Conservation (phyloP, 73 alveolate species). For the Paramecium tetraurelia region DNA sequence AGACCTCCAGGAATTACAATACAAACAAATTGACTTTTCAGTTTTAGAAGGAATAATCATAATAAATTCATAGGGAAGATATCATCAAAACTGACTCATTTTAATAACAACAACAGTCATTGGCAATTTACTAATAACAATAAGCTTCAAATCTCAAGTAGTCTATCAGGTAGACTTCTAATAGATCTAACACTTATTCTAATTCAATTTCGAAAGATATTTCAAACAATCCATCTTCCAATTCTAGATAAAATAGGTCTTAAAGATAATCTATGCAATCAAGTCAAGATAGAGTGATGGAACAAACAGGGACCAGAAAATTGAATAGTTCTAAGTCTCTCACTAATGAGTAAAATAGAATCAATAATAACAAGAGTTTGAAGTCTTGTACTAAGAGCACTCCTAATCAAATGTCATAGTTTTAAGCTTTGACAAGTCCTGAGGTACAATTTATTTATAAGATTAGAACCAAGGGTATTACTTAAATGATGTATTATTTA, state of each 20-base stretch:
- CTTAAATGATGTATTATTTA: neutral
- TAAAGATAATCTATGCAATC: neutral
- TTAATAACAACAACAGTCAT: neutral
- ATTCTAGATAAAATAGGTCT: conserved; percentile 10
- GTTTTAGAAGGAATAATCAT: neutral
- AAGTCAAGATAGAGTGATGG: neutral
- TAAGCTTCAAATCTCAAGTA: neutral
- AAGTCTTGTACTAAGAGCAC: conserved; percentile 15
- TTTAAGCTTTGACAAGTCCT: neutral
- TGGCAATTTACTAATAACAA: neutral
- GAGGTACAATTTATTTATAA: neutral
- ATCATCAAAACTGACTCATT: neutral
- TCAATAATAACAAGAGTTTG: neutral
- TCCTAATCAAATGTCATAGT: neutral
- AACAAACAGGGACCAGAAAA: neutral
- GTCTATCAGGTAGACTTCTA: neutral
- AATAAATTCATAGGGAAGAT: neutral
- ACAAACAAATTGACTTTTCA: neutral
- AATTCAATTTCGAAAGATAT: neutral
- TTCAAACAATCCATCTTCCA: conserved; percentile 11
- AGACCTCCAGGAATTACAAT: neutral
- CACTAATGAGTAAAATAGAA: neutral
- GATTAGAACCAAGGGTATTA: conserved; percentile 5
- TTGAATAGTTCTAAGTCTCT: neutral
- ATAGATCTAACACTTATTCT: conserved; percentile 4